Conservation (phyloP, 2,329 filamentous ascomycete species). For the Achaetomium macrosporum region DNA sequence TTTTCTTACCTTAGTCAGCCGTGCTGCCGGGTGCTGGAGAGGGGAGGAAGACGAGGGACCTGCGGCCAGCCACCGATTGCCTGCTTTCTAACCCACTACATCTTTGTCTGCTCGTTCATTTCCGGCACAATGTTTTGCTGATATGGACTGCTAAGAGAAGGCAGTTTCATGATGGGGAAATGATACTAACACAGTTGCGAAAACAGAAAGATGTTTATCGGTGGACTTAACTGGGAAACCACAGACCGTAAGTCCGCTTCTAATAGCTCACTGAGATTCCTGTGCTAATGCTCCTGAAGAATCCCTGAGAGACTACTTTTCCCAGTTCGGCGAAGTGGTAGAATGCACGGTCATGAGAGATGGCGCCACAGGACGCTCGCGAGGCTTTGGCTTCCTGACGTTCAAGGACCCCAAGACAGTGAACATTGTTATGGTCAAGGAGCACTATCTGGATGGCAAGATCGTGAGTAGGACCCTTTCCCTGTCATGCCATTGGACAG, state of each 20-base stretch:
- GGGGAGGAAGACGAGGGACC: not conserved
- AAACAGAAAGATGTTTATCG: slow-evolving; percentile 97
- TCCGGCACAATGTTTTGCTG: not conserved
- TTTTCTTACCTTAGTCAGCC: not conserved
- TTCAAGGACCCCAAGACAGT: slow-evolving; percentile 98
- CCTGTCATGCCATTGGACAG: not conserved
- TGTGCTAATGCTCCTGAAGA: slow-evolving; percentile 48
- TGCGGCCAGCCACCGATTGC: not conserved
- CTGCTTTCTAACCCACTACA: not conserved
- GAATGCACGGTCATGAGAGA: slow-evolving; percentile 99
- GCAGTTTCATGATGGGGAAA: not conserved
- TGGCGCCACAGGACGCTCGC: slow-evolving; percentile 83
- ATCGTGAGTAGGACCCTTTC: slow-evolving; percentile 65
- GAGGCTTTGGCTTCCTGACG: slow-evolving; percentile 95
- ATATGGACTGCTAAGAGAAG: not conserved
- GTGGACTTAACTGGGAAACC: slow-evolving; percentile 97
- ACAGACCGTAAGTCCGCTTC: slow-evolving; percentile 72
- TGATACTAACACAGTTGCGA: slow-evolving; percentile 24
- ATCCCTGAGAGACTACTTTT: slow-evolving; percentile 94
- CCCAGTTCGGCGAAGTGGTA: slow-evolving; percentile 92
- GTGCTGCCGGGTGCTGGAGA: not conserved
- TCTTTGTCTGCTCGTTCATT: not conserved
- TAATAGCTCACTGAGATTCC: not conserved
- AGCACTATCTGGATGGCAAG: slow-evolving; percentile 96
- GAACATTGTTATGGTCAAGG: slow-evolving; percentile 99